phyloP scores from a whole-genome alignment of 306 rosid genomes.

The Alnus rubra region DNA sequence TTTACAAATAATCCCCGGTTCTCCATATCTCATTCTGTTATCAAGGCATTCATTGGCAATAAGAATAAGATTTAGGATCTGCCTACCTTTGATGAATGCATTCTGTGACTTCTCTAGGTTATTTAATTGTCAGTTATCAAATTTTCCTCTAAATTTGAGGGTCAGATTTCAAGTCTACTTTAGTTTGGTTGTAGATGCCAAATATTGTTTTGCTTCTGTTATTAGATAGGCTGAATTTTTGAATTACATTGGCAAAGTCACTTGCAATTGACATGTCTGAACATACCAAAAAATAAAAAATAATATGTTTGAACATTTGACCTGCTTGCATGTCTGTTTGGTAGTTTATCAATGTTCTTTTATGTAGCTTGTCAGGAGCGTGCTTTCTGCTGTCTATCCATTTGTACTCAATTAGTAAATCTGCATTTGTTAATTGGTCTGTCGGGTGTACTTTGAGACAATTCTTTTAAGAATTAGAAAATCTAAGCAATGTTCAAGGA shows the following conservation, averaged over 20 bases:
- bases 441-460: neutral
- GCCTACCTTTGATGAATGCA: no score
- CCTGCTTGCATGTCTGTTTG: neutral
- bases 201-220: neutral
- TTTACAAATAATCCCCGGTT: no score
- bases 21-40: no score
- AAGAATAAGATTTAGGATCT: no score
- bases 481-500: neutral
- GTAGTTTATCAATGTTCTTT: neutral
- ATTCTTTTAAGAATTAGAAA: no score
- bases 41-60: no score
- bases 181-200: constrained; percentile 2
- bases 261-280: neutral
- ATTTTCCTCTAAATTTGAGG: neutral
- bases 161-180: neutral
- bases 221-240: neutral
- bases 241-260: neutral
- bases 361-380: neutral
- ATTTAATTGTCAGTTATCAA: neutral
- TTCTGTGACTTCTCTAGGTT: constrained; percentile 1
- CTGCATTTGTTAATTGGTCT: neutral
- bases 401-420: neutral
- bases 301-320: neutral
- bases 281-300: neutral
- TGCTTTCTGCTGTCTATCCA: constrained; percentile 3